Conservation (phyloP, 805 yeast genomes). For the Lipomyces yamanashiensis region DNA sequence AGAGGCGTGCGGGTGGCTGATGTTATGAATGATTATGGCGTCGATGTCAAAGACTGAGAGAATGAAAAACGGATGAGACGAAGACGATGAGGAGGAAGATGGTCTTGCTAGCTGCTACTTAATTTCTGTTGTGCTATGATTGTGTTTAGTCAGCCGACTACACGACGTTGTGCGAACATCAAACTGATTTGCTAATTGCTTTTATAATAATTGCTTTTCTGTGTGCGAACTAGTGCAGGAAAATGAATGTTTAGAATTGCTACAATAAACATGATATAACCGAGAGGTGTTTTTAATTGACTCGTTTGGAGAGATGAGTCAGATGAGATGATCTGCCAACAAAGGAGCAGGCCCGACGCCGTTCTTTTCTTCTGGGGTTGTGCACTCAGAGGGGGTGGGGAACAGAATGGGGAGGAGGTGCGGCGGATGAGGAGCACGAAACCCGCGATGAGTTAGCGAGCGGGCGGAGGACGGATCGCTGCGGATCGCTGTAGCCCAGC, state of each 20-base stretch:
- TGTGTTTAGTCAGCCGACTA: no score
- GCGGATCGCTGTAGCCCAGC: neutral
- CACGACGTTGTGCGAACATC: neutral
- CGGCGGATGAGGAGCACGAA: neutral
- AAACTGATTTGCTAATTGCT: neutral
- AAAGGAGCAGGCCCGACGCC: no score
- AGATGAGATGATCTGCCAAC: no score
- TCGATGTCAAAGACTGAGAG: constrained; percentile 18
- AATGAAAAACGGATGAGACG: neutral
- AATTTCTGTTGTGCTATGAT: neutral
- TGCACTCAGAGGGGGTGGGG: constrained; percentile 15
- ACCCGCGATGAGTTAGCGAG: neutral
- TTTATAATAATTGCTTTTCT: neutral
- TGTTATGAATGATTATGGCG: constrained; percentile 30
- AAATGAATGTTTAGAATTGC: no score
- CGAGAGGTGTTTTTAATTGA: neutral
- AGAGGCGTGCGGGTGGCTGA: constrained; percentile 27
- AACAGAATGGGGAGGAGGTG: constrained; percentile 1
- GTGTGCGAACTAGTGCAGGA: no score
- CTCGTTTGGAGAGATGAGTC: neutral
- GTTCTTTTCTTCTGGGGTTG: neutral
- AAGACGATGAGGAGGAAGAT: neutral
- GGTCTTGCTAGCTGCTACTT: neutral
- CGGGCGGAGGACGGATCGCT: neutral
- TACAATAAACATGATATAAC: no score